These are phyloP conservation scores for Thelonectria rubi DNA, from an alignment of 2,329 filamentous ascomycete species.

Conservation along the genomic window DNA sequence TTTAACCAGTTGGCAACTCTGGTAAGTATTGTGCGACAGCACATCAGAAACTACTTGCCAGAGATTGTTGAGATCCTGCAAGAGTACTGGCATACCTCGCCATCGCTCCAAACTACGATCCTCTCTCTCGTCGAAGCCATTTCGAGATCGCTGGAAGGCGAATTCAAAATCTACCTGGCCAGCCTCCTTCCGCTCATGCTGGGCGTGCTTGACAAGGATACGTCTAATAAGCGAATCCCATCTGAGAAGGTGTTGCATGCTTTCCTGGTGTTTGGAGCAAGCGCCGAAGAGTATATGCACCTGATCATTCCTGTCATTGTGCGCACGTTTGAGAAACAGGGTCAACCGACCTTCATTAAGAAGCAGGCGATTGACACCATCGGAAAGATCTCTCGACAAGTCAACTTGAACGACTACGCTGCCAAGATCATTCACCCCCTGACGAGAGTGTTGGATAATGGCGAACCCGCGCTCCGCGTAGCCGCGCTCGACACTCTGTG, in stretches of 20 bases:
- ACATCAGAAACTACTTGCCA: slow-evolving; percentile 90
- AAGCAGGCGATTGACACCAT: slow-evolving; percentile 94
- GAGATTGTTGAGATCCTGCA: slow-evolving; percentile 87
- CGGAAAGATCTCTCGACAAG: slow-evolving; percentile 91
- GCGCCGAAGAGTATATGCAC: slow-evolving; percentile 98
- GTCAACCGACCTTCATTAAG: slow-evolving; percentile 80
- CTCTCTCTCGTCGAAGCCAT: slow-evolving; percentile 93
- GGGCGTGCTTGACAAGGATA: slow-evolving; percentile 88
- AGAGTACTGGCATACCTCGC: slow-evolving; percentile 87
- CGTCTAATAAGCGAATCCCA: slow-evolving; percentile 75
- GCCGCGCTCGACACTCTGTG: slow-evolving; percentile 94
- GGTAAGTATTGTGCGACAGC: slow-evolving; percentile 94
- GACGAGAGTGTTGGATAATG: slow-evolving; percentile 79
- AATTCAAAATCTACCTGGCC: slow-evolving; percentile 97
- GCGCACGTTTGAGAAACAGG: slow-evolving; percentile 88
- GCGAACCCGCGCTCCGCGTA: slow-evolving; percentile 77
- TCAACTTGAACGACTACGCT: slow-evolving; percentile 97
- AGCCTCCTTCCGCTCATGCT: slow-evolving; percentile 92
- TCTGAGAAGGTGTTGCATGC: slow-evolving; percentile 94
- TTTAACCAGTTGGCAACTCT: slow-evolving; percentile 96
- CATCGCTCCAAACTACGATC: slow-evolving; percentile 88
- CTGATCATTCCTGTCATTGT: slow-evolving; percentile 97
- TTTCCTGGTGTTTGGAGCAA: slow-evolving; percentile 94
- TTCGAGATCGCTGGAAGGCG: slow-evolving; percentile 90
- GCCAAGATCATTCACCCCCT: slow-evolving; percentile 96